Conservation (phyloP, 345 rosid genomes). For the Populus deltoides region DNA sequence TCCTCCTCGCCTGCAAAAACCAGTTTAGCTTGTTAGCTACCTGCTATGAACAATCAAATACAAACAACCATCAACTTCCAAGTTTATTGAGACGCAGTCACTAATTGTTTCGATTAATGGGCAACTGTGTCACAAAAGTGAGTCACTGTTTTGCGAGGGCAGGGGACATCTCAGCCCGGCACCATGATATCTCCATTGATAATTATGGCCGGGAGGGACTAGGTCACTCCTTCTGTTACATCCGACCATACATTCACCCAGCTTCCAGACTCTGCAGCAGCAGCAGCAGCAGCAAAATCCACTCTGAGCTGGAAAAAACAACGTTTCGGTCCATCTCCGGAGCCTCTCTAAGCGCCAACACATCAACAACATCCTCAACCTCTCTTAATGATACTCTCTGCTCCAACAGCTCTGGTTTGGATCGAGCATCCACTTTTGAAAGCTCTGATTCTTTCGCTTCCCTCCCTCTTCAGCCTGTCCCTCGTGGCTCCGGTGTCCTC, state of each 20-base stretch:
- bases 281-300: slow-evolving; percentile 32
- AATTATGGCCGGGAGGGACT: slow-evolving; percentile 63
- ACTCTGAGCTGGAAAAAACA: slow-evolving; percentile 62
- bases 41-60: background rate
- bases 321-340: slow-evolving; percentile 89
- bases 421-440: slow-evolving; percentile 79
- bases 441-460: slow-evolving; percentile 79
- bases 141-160: slow-evolving; percentile 58
- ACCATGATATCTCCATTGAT: slow-evolving; percentile 32
- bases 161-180: slow-evolving; percentile 40
- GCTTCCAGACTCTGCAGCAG: slow-evolving; percentile 14
- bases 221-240: slow-evolving; percentile 94
- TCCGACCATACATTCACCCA: slow-evolving; percentile 63
- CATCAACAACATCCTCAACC: slow-evolving; percentile 76
- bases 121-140: slow-evolving; percentile 71
- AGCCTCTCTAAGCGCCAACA: slow-evolving; percentile 93
- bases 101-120: slow-evolving; percentile 32
- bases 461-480: slow-evolving; percentile 85
- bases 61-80: no score
- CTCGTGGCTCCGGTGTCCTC: slow-evolving; percentile 27
- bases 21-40: background rate
- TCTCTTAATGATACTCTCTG: slow-evolving; percentile 50
- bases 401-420: slow-evolving; percentile 42
- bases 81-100: slow-evolving; percentile 1
- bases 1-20: background rate